Conservation (phyloP, 2,329 filamentous ascomycete genomes). For the Lecanicillium sp. region DNA sequence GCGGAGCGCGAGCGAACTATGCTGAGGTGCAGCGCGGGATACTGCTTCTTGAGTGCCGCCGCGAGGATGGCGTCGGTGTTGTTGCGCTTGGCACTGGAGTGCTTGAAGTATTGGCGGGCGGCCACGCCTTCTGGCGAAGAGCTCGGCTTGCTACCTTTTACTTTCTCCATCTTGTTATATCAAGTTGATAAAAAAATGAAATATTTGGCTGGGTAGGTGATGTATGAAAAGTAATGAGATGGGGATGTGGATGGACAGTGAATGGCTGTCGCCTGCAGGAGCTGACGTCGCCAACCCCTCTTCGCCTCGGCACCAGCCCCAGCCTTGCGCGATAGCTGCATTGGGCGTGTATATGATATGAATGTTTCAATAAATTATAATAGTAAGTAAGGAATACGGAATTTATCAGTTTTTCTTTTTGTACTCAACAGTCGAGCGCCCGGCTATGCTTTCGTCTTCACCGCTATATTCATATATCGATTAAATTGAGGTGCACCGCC, state of each 20-base stretch:
- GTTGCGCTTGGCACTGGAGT: conserved; percentile 34
- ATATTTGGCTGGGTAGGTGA: background rate
- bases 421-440: too few species aligned
- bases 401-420: too few species aligned
- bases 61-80: conserved; percentile 39
- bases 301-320: background rate
- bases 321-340: background rate
- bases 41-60: conserved; percentile 31
- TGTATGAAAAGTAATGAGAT: background rate
- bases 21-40: conserved; percentile 7
- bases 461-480: too few species aligned
- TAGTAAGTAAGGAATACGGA: too few species aligned
- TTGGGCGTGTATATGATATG: background rate
- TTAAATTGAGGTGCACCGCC: too few species aligned
- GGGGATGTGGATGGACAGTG: background rate
- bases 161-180: conserved; percentile 1
- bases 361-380: too few species aligned
- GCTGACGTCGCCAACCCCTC: conserved; percentile 11
- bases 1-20: conserved; percentile 18
- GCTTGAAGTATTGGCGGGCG: conserved; percentile 25
- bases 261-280: background rate
- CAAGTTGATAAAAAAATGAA: background rate
- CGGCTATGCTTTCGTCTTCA: too few species aligned
- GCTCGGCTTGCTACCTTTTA: background rate
- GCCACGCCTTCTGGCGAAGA: background rate